phyloP scores from a whole-genome alignment of 2,329 filamentous ascomycete genomes.

The Aspergillus terreus region DNA sequence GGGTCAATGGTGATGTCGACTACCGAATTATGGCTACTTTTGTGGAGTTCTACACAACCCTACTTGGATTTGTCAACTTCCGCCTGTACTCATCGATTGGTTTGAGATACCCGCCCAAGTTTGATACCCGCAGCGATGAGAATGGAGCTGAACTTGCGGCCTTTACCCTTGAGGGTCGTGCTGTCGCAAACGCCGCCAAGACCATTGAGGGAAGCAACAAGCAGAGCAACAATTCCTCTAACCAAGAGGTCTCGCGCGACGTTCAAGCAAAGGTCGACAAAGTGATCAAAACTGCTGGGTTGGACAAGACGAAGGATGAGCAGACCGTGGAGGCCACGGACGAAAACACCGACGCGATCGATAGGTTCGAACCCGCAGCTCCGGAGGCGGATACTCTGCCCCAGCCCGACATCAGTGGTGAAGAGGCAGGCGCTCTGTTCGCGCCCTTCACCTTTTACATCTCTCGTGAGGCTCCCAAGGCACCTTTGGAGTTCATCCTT shows the following conservation, averaged over 20 bases:
- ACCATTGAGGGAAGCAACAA: constrained; percentile 51
- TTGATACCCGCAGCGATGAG: constrained; percentile 82
- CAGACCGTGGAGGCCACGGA: constrained; percentile 45
- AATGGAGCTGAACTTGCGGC: constrained; percentile 84
- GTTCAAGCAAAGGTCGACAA: constrained; percentile 65
- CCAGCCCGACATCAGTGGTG: constrained; percentile 68
- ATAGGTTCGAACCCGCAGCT: constrained; percentile 84
- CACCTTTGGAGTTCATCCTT: constrained; percentile 87
- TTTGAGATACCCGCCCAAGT: constrained; percentile 92
- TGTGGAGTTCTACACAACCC: constrained; percentile 96
- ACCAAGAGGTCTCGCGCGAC: constrained; percentile 63
- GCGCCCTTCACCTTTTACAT: constrained; percentile 86
- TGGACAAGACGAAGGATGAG: constrained; percentile 41
- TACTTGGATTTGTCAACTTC: constrained; percentile 95
- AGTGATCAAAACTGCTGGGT: constrained; percentile 39
- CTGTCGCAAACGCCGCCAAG: constrained; percentile 48
- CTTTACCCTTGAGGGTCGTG: constrained; percentile 80
- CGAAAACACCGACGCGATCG: constrained; percentile 63
- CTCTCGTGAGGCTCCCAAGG: constrained; percentile 86
- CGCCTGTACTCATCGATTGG: constrained; percentile 86
- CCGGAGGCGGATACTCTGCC: constrained; percentile 80
- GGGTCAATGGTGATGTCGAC: constrained; percentile 88
- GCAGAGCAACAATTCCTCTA: constrained; percentile 48
- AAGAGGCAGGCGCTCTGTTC: constrained; percentile 72
- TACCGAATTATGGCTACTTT: constrained; percentile 99